Conservation (phyloP, 306 rosid species). For the Glycine soja region DNA sequence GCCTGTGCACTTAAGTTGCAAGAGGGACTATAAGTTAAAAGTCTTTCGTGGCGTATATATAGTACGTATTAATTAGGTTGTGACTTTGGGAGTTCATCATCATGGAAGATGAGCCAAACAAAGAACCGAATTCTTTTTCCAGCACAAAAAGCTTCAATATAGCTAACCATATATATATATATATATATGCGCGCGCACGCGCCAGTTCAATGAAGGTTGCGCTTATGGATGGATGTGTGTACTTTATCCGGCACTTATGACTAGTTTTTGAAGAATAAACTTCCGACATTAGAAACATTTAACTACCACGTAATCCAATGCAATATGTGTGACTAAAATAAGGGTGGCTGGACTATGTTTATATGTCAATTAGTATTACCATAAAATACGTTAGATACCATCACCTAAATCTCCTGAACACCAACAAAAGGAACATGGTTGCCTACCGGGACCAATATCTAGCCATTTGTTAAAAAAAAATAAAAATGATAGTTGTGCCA, state of each 20-base stretch:
- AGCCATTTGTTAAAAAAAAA: not conserved
- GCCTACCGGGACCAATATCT: not conserved
- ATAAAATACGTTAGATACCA: not conserved
- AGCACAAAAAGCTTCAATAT: not conserved
- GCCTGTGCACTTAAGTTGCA: not conserved
- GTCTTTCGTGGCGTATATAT: no score
- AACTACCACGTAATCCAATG: no score
- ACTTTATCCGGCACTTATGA: not conserved
- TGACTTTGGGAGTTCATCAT: not conserved
- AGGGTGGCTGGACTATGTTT: no score
- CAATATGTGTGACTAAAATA: no score
- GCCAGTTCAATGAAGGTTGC: not conserved
- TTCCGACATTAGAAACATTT: not conserved
- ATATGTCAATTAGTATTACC: not conserved
- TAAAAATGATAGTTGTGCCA: not conserved
- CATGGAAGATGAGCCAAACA: not conserved
- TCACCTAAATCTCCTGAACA: not conserved
- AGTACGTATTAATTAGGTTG: no score
- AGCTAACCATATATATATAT: no score
- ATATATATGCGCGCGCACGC: no score
- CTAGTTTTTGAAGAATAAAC: not conserved
- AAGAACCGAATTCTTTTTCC: not conserved
- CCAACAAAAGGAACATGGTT: not conserved
- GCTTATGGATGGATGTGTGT: not conserved
- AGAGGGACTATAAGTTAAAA: not conserved